These are phyloP conservation scores for Ceratobasidium sp. DNA, from an alignment of 1,284 basidiomycete species.

Conservation along the genomic window DNA sequence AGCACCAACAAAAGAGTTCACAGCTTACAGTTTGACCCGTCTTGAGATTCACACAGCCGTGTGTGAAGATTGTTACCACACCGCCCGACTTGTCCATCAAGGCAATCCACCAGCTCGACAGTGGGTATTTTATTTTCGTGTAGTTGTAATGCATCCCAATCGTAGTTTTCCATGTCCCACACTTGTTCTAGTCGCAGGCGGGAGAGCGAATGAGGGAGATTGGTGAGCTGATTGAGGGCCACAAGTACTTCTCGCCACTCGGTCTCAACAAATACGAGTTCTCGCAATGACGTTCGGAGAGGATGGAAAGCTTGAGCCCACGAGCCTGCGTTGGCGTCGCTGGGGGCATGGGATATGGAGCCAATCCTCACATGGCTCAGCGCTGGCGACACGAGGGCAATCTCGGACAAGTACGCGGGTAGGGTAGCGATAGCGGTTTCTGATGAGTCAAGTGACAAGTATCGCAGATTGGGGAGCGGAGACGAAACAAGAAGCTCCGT, in stretches of 20 bases:
- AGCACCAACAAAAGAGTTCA: no score
- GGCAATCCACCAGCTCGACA: not conserved
- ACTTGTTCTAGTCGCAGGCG: not conserved
- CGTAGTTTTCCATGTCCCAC: not conserved
- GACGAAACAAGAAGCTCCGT: not conserved
- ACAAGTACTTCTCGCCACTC: not conserved
- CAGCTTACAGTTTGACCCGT: not conserved
- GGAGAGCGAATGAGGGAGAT: not conserved
- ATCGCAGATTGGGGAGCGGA: not conserved
- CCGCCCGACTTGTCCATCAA: not conserved
- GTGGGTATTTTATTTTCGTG: no score
- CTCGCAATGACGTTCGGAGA: not conserved
- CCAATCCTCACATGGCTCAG: not conserved
- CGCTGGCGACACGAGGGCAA: not conserved
- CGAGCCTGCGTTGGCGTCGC: not conserved
- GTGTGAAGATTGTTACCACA: not conserved
- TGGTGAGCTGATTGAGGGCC: not conserved
- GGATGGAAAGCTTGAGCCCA: not conserved
- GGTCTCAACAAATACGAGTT: not conserved
- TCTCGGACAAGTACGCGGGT: not conserved
- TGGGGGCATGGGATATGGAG: not conserved
- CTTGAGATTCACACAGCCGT: no score
- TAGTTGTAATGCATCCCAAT: not conserved
- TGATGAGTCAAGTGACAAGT: not conserved
- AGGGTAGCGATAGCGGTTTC: not conserved